Evolutionary conservation across 2,329 filamentous ascomycete species (phyloP).

Genomic region (Diaporthe velutina): DNA sequence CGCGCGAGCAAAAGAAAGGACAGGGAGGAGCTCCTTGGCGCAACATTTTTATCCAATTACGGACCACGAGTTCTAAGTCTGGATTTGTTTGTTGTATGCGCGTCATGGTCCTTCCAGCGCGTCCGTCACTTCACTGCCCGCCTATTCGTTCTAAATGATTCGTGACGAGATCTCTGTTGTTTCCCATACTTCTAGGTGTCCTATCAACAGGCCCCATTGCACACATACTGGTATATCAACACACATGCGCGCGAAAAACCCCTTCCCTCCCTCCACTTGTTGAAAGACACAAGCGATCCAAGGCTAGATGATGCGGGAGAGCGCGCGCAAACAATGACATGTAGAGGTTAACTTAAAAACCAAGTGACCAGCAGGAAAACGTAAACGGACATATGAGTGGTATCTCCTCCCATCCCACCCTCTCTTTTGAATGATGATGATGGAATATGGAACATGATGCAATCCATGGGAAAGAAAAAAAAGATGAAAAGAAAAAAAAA

Average conservation of each 20-base stretch:
- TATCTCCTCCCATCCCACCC: conserved; percentile 40
- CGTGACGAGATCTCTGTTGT: conserved; percentile 14
- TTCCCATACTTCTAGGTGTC: conserved; percentile 13
- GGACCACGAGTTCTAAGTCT: neutral
- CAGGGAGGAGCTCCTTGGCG: too few species aligned
- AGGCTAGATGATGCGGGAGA: conserved; percentile 4
- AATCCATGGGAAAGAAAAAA: conserved; percentile 18
- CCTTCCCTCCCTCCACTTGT: neutral
- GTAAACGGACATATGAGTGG: conserved; percentile 32
- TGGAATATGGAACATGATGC: conserved; percentile 6
- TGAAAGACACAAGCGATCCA: conserved; percentile 8
- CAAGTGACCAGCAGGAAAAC: conserved; percentile 13
- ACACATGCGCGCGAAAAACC: neutral
- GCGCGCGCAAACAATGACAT: conserved; percentile 19
- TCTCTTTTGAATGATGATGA: conserved; percentile 25
- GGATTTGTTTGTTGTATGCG: neutral
- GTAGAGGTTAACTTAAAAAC: neutral
- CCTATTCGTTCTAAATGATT: neutral
- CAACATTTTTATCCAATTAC: conserved; percentile 11
- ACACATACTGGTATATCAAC: conserved; percentile 13
- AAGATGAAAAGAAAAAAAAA: neutral
- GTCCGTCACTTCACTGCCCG: neutral
- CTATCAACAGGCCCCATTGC: neutral
- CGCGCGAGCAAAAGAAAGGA: neutral
- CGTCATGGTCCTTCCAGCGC: neutral